Percentiles rank a stretch among this genome's conserved stretches.
These are phyloP conservation scores for Dactylellina leptospora DNA, from an alignment of 2,329 filamentous ascomycete genomes.

Conservation along the genomic window DNA sequence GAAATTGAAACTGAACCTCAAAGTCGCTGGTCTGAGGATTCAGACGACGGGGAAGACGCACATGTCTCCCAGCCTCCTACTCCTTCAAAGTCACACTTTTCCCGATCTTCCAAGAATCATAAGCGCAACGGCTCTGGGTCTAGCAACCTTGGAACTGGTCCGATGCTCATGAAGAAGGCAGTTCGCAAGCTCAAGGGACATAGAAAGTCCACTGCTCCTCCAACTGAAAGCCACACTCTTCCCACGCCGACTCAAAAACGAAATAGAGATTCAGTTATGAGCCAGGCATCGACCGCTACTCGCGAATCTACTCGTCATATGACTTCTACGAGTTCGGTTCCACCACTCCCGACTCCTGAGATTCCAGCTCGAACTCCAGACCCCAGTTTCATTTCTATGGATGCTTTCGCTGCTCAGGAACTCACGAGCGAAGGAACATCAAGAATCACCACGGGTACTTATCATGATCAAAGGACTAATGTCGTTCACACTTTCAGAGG, in stretches of 20 bases:
- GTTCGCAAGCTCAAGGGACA: slow-evolving; percentile 31
- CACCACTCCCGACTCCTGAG: slow-evolving; percentile 12
- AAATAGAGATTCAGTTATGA: slow-evolving; percentile 43
- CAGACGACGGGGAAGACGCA: slow-evolving; percentile 8
- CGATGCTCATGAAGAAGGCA: slow-evolving; percentile 45
- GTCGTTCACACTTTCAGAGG: slow-evolving; percentile 40
- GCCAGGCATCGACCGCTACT: slow-evolving; percentile 12
- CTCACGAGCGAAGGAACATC: too few relatives aligned
- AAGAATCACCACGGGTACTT: slow-evolving; percentile 38
- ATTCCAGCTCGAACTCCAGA: slow-evolving; percentile 3
- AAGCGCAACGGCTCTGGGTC: slow-evolving; percentile 39
- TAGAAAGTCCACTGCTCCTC: slow-evolving; percentile 29
- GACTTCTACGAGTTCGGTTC: neutral
- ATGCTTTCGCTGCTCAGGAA: too few relatives aligned
- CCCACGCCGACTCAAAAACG: slow-evolving; percentile 2
- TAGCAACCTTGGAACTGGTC: slow-evolving; percentile 43
- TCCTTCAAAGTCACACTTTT: slow-evolving; percentile 10
- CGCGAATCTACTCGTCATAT: slow-evolving; percentile 17
- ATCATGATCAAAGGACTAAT: slow-evolving; percentile 30
- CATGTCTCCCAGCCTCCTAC: slow-evolving; percentile 13
- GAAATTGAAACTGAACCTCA: slow-evolving; percentile 20
- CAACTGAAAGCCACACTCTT: neutral
- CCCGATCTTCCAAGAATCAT: slow-evolving; percentile 16
- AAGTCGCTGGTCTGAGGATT: slow-evolving; percentile 47
- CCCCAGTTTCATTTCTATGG: too few relatives aligned